Evolutionary conservation across 257 asterid genomes (phyloP).

Genomic region (Scutellaria galericulata): DNA sequence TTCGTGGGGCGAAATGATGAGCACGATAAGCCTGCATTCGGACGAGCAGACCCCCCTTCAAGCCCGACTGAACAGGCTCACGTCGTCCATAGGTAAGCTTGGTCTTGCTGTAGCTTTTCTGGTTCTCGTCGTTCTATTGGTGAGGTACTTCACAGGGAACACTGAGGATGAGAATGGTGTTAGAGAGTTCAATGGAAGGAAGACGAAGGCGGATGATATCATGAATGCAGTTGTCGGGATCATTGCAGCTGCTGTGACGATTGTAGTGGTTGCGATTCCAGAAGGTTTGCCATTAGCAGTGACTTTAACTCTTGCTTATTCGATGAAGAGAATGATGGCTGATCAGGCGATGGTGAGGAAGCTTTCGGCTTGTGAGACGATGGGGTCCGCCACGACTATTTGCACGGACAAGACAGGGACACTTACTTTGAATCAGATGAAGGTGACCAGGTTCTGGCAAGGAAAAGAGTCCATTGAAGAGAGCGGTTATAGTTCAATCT

Average conservation of each 20-base stretch:
- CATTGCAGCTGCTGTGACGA: slow-evolving; percentile 48
- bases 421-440: slow-evolving; percentile 47
- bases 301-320: slow-evolving; percentile 51
- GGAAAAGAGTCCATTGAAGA: slow-evolving; percentile 37
- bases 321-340: slow-evolving; percentile 52
- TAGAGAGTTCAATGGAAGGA: slow-evolving; percentile 35
- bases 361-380: slow-evolving; percentile 39
- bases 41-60: slow-evolving; percentile 47
- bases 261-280: slow-evolving; percentile 55
- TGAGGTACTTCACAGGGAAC: slow-evolving; percentile 35
- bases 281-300: slow-evolving; percentile 54
- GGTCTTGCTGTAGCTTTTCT: slow-evolving; percentile 49
- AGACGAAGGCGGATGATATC: slow-evolving; percentile 37
- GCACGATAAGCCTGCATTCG: slow-evolving; percentile 36
- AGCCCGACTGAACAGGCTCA: slow-evolving; percentile 40
- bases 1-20: slow-evolving; percentile 49
- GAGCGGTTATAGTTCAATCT: neutral
- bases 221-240: slow-evolving; percentile 42
- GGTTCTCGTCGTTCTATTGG: slow-evolving; percentile 46
- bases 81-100: slow-evolving; percentile 50
- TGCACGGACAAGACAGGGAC: slow-evolving; percentile 47
- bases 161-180: slow-evolving; percentile 43
- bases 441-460: slow-evolving; percentile 39
- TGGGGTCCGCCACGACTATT: slow-evolving; percentile 46
- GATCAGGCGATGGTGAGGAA: slow-evolving; percentile 52